Evolutionary conservation across 345 rosid species (phyloP), one percentile per base, ranked within the genome.

Genomic region (Adansonia digitata): DNA sequence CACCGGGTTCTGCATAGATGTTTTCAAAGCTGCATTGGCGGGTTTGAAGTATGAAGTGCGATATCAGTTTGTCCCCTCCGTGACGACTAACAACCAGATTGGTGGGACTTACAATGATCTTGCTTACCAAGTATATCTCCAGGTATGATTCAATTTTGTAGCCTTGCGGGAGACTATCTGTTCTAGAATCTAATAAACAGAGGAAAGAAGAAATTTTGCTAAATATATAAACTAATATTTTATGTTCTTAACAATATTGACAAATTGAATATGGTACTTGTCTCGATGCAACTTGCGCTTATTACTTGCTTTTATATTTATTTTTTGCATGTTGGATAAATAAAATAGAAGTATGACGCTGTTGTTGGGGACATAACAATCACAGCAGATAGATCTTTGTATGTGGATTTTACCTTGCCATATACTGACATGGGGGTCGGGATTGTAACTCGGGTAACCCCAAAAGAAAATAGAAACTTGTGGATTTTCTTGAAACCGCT

Each of bases 1-100:
- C 5, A 3, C 52, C 2, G 59, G 59, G 9, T 53, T 53, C 24
- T 53, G 15, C 10, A 20, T 22, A 53, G 29, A 53, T 8, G 59
- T 53, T 53, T 53, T 84, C 78, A 53, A 49, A 62, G 80, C 84
- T 13, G 83, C 75, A 14, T 20, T 79, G 37, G 63, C 76, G 29
- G 34, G 60, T 53, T 70, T 66, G 35, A 59, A 81, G 42, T 79
- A 73, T 53, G 34, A 64, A 49, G 11, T 52, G 27, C 0, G 0
- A 2, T 52, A 7, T 52, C 3, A 52, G 2, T 52, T 52, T 7
- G 20, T 52, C 8, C 57, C 57, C 10, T 52, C 20, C 13, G 13
- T 45, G 13, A 17, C 7, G 24, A 17, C 0, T 20, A 52, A n/a
- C 3, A 7, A 13, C 46, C 46, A 52, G 4, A 52, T 5, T 2